Evolutionary conservation across 495 filamentous ascomycete species (phyloP), one percentile per base, ranked within the genome.

Genomic region (Oidiodendron maius): DNA sequence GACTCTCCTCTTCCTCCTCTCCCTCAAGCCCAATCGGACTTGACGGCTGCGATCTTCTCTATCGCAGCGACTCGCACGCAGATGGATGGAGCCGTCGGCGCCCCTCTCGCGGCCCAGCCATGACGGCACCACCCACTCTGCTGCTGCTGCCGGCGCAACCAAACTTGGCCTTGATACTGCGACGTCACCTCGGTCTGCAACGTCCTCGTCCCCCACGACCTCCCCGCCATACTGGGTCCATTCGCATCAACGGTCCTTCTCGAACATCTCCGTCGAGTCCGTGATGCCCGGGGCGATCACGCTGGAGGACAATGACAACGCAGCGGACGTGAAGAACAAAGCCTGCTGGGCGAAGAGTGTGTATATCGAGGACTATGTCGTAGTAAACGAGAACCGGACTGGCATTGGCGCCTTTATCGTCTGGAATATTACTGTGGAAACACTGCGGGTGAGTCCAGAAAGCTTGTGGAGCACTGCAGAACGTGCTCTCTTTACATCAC

Each of bases 271-370:
- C 4, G 59, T 58, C 44, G 71, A 75, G 20, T 74, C 72, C n/a
- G 52, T 66, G 1, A 59, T 64, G 0, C 51, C 56, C 3, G 71
- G 72, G 20, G 72, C 67, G 22, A 80, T 80, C 43, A 73, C 65
- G 13, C 57, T 80, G 39, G 69, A 66, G 34, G 76, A 80, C 51
- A 78, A 78, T 60, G 67, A 56, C 18, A 64, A 64, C 46, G 66
- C 64, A 12, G 59, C 56, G 13, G 56, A 59, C 40, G 20, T 71
- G 34, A 67, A 71, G 40, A 76, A 75, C 46, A 65, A 67, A 22
- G 73, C 74, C 10, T 78, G 76, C 58, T 80, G 76, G 76, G 76
- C 76, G 23, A 71, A 64, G 58, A 74, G 73, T 52, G 76, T 77
- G 20, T 59, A 71, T 56, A 67, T 80, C 40, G 65, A 68, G 4